phyloP scores from a whole-genome alignment of 106 monocot genomes.

The Xerophyta viscosa region DNA sequence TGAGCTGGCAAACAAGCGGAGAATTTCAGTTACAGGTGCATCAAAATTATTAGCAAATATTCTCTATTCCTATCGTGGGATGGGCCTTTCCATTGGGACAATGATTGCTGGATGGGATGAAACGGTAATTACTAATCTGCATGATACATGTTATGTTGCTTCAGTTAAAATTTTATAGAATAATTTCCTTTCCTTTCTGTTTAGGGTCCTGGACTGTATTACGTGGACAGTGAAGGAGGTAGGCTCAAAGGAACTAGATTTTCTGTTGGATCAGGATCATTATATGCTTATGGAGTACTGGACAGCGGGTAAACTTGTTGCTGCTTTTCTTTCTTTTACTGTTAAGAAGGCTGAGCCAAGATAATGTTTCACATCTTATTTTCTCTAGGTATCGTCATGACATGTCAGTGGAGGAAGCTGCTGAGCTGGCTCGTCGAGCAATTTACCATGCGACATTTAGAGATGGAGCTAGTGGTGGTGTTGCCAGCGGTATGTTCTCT shows the following conservation, averaged over 20 bases:
- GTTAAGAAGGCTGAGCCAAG: too few species aligned
- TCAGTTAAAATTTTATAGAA: background rate
- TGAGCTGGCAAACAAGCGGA: slow-evolving; percentile 82
- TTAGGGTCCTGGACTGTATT: slow-evolving; percentile 63
- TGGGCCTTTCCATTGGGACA: slow-evolving; percentile 84
- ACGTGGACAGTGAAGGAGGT: slow-evolving; percentile 78
- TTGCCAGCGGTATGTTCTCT: slow-evolving; percentile 48
- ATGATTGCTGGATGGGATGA: slow-evolving; percentile 99
- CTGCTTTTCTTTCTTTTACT: background rate
- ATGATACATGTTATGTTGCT: background rate
- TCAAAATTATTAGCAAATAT: slow-evolving; percentile 87
- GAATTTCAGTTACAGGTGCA: slow-evolving; percentile 87
- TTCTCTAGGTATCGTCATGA: slow-evolving; percentile 44
- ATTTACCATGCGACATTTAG: slow-evolving; percentile 83
- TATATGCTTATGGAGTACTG: slow-evolving; percentile 71
- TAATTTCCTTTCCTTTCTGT: background rate
- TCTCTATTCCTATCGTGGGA: slow-evolving; percentile 73
- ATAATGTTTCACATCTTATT: background rate
- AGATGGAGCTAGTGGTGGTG: slow-evolving; percentile 78
- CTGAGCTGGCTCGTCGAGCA: slow-evolving; percentile 61
- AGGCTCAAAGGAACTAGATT: slow-evolving; percentile 64
- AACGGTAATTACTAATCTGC: slow-evolving; percentile 28
- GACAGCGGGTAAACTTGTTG: slow-evolving; percentile 38
- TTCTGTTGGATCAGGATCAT: slow-evolving; percentile 74
- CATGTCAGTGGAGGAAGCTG: slow-evolving; percentile 68